Percentiles rank a stretch among this genome's conserved stretches.
These are phyloP conservation scores for Vanilla planifolia DNA, from an alignment of 106 monocot species.

Conservation along the genomic window DNA sequence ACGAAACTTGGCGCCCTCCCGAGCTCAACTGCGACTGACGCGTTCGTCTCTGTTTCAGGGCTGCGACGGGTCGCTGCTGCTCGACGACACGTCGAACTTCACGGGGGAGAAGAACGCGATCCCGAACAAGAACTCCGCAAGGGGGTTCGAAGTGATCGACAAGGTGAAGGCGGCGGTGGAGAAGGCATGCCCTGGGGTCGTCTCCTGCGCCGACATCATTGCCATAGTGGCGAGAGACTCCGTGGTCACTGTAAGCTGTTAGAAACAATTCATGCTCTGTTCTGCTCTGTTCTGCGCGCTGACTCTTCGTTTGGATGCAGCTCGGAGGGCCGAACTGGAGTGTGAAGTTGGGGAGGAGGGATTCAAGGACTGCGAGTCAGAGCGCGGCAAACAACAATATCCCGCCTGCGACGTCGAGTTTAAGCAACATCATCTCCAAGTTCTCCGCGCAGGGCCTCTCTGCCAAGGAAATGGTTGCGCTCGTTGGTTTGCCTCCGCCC, in stretches of 20 bases:
- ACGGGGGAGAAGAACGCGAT: constrained; percentile 66
- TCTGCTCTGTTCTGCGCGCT: too few species aligned
- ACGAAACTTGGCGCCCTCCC: too few species aligned
- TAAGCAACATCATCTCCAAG: constrained; percentile 30
- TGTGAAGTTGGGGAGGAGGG: constrained; percentile 72
- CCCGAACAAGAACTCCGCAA: constrained; percentile 44
- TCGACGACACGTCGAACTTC: constrained; percentile 68
- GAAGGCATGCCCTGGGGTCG: constrained; percentile 48
- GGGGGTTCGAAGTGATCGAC: constrained; percentile 74
- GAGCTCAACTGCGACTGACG: too few species aligned
- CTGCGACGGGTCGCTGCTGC: constrained; percentile 64
- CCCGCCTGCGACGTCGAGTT: constrained; percentile 37
- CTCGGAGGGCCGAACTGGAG: constrained; percentile 55
- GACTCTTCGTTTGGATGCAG: too few species aligned
- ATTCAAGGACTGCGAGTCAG: constrained; percentile 55
- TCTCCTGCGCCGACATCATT: constrained; percentile 77
- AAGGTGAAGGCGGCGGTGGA: constrained; percentile 54
- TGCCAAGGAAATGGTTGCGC: constrained; percentile 46
- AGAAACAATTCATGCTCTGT: too few species aligned
- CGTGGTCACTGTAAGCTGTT: constrained; percentile 36
- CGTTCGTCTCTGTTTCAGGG: constrained; percentile 43
- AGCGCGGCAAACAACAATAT: constrained; percentile 44
- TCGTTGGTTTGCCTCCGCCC: constrained; percentile 25
- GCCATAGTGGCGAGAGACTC: constrained; percentile 57
- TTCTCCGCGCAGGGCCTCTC: constrained; percentile 51